A percentile compares a stretch with the other conserved stretches of the same genome.
Conservation (phyloP, 2,329 filamentous ascomycete genomes). For the Pyrenochaeta sp. region DNA sequence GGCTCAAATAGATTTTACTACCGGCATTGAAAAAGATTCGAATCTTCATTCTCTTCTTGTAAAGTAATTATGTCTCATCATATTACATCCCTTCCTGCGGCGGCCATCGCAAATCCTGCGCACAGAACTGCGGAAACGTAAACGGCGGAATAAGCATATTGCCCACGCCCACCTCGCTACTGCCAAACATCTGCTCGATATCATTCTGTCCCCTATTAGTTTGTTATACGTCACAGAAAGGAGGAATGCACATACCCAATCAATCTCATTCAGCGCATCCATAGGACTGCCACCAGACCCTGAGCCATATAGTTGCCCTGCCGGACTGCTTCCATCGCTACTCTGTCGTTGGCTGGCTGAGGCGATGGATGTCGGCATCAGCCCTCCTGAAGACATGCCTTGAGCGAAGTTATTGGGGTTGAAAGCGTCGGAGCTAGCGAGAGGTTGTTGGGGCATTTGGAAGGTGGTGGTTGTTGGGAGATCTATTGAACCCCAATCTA, state of each 20-base stretch:
- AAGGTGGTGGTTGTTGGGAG: conserved; percentile 7
- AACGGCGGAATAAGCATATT: conserved; percentile 46
- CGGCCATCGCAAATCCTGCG: conserved; percentile 32
- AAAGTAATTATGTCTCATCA: too few species aligned
- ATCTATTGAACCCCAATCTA: conserved; percentile 37
- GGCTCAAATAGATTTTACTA: not conserved
- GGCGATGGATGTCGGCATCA: not conserved
- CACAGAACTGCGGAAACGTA: conserved; percentile 41
- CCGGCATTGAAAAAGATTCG: too few species aligned
- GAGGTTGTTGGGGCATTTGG: conserved; percentile 7
- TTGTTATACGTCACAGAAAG: too few species aligned
- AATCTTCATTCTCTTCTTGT: too few species aligned
- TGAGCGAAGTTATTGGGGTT: conserved; percentile 6
- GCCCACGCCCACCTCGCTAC: conserved; percentile 33
- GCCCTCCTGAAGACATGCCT: not conserved
- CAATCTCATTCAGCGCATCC: conserved; percentile 59
- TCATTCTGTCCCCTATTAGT: conserved; percentile 49
- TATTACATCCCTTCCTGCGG: not conserved
- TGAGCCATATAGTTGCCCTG: conserved; percentile 3
- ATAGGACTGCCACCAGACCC: conserved; percentile 23
- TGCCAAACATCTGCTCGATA: conserved; percentile 55
- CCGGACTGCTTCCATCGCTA: conserved; percentile 10
- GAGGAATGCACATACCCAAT: too few species aligned
- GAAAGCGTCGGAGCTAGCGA: conserved; percentile 4
- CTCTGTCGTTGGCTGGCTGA: not conserved